Conservation (phyloP, 768 basidiomycete genomes). For the Pleurotus sapidus region DNA sequence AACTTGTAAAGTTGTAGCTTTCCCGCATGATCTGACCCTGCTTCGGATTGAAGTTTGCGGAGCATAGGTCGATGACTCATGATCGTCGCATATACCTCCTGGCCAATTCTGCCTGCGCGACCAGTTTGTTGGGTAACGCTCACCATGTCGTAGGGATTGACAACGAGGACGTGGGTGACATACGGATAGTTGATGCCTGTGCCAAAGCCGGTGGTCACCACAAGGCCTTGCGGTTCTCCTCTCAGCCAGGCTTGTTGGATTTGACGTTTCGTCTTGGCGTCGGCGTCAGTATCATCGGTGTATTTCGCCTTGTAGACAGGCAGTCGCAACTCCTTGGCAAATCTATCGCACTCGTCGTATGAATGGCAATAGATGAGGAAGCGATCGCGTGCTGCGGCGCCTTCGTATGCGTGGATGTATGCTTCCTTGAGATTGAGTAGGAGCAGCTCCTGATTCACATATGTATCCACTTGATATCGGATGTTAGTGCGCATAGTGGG, state of each 20-base stretch:
- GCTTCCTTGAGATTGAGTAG: background rate
- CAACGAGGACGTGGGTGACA: constrained; percentile 3
- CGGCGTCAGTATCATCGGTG: background rate
- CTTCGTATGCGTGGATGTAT: no score
- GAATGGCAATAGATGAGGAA: constrained; percentile 8
- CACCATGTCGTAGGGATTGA: background rate
- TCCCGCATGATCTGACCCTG: background rate
- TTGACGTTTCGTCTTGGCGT: no score
- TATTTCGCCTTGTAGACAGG: constrained; percentile 1
- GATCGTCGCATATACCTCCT: background rate
- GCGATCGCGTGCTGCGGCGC: background rate
- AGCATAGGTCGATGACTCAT: background rate
- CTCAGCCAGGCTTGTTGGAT: background rate
- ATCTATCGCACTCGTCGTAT: background rate
- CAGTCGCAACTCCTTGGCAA: background rate
- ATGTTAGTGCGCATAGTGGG: constrained; percentile 5
- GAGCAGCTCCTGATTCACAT: background rate
- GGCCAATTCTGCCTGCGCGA: constrained; percentile 1
- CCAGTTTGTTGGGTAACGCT: constrained; percentile 7
- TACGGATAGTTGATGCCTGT: constrained; percentile 1
- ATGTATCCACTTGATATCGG: background rate
- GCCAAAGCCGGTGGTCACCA: constrained; percentile 8
- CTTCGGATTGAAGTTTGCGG: no score
- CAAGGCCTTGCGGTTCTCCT: background rate
- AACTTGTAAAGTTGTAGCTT: background rate